These are phyloP conservation scores for Annulohypoxylon moriforme DNA, from an alignment of 495 filamentous ascomycete genomes.

Conservation along the genomic window DNA sequence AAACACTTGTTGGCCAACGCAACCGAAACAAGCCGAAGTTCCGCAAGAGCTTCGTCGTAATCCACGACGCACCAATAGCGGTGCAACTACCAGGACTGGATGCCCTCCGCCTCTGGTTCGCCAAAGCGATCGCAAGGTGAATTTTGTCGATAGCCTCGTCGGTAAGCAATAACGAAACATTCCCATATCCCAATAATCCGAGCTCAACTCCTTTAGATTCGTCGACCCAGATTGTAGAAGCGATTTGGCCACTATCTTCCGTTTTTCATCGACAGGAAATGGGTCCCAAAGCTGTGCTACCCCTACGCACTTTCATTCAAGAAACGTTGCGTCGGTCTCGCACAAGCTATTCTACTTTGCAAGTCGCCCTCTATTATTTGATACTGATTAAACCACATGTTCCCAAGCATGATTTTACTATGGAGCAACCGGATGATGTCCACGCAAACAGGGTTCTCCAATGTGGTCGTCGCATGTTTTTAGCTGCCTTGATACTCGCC, in stretches of 20 bases:
- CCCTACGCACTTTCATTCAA: slow-evolving; percentile 94
- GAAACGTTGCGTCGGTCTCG: slow-evolving; percentile 94
- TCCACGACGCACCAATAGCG: slow-evolving; percentile 76
- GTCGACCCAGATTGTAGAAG: slow-evolving; percentile 96
- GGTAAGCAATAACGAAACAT: slow-evolving; percentile 73
- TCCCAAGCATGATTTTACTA: slow-evolving; percentile 81
- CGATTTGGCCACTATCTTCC: slow-evolving; percentile 90
- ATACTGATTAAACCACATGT: slow-evolving; percentile 93
- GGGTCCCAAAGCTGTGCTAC: slow-evolving; percentile 77
- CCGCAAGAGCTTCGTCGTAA: slow-evolving; percentile 80
- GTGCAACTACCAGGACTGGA: slow-evolving; percentile 66
- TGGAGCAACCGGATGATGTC: slow-evolving; percentile 83
- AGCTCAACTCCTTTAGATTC: slow-evolving; percentile 74
- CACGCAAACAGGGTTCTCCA: slow-evolving; percentile 83
- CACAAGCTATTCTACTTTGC: slow-evolving; percentile 96
- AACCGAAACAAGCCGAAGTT: slow-evolving; percentile 58
- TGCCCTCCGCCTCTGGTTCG: slow-evolving; percentile 85
- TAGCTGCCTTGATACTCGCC: slow-evolving; percentile 89
- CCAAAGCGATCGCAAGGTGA: slow-evolving; percentile 92
- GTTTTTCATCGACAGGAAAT: slow-evolving; percentile 67
- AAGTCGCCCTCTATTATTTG: slow-evolving; percentile 96
- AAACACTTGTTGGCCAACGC: slow-evolving; percentile 39
- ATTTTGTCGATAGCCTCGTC: slow-evolving; percentile 97
- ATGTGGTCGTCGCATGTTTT: slow-evolving; percentile 97
- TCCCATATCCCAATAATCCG: slow-evolving; percentile 28